These are phyloP conservation scores for Hypoxylon rubiginosum DNA, from an alignment of 2,329 filamentous ascomycete species.

Conservation along the genomic window DNA sequence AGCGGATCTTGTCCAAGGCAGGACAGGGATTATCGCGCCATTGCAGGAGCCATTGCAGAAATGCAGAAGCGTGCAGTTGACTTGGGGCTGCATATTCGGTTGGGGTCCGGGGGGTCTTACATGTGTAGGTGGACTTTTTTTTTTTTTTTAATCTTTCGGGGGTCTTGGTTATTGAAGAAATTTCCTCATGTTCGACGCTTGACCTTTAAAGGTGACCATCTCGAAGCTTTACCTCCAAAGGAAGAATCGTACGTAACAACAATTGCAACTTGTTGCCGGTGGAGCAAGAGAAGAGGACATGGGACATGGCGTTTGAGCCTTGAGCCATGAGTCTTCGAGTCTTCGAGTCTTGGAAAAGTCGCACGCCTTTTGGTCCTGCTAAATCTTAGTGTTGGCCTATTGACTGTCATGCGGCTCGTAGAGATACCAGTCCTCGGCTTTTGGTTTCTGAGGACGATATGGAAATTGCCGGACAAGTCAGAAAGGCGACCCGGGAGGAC, in stretches of 20 bases:
- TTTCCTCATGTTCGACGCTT: constrained; percentile 34
- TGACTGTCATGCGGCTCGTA: constrained; percentile 26
- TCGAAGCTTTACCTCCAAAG: constrained; percentile 40
- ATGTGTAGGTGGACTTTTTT: background rate
- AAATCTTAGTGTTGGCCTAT: constrained; percentile 2
- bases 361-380: constrained; percentile 13
- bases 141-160: too few relatives aligned
- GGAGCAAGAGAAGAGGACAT: constrained; percentile 10
- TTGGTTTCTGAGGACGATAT: constrained; percentile 6
- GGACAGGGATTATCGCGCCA: constrained; percentile 40
- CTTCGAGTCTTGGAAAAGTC: constrained; percentile 21
- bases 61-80: constrained; percentile 10
- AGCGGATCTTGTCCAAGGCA: constrained; percentile 29
- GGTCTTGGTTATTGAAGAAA: constrained; percentile 18
- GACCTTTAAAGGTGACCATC: constrained; percentile 43
- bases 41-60: constrained; percentile 23
- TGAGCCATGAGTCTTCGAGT: constrained; percentile 12
- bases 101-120: constrained; percentile 25
- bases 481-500: constrained; percentile 12
- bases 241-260: constrained; percentile 35
- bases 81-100: constrained; percentile 23
- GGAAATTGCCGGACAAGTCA: constrained; percentile 3
- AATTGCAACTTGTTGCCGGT: constrained; percentile 1
- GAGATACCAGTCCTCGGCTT: constrained; percentile 24
- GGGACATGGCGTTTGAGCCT: too few relatives aligned